Conservation (phyloP, 1,284 basidiomycete genomes). For the Sphaerobolus stellatus region DNA sequence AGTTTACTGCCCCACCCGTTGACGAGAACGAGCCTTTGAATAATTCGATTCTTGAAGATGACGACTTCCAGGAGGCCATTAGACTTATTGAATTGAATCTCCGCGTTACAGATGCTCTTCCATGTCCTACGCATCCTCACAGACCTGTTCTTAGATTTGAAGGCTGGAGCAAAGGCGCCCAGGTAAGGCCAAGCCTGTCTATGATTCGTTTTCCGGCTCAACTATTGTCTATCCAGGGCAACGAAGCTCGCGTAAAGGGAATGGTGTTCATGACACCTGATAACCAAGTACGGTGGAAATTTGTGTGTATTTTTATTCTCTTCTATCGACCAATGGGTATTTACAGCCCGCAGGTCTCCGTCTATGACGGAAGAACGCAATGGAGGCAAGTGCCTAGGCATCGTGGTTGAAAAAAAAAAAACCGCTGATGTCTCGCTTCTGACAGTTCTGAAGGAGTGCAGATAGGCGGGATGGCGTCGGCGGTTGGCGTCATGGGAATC, state of each 20-base stretch:
- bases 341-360: too few relatives aligned
- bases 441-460: constrained; percentile 60
- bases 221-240: constrained; percentile 27
- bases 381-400: constrained; percentile 59
- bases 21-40: constrained; percentile 35
- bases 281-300: constrained; percentile 58
- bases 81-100: constrained; percentile 59
- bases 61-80: constrained; percentile 59
- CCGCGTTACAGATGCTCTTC: constrained; percentile 41
- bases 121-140: constrained; percentile 18
- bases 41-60: constrained; percentile 54
- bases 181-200: background rate
- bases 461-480: constrained; percentile 59
- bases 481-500: constrained; percentile 59
- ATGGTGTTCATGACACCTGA: constrained; percentile 54
- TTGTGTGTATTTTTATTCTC: constrained; percentile 45
- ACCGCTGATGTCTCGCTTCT: background rate
- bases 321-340: constrained; percentile 35
- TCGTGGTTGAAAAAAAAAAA: constrained; percentile 24
- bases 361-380: constrained; percentile 47
- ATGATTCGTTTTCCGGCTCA: background rate
- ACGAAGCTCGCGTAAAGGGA: constrained; percentile 52
- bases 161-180: constrained; percentile 1
- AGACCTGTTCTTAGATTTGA: constrained; percentile 37
- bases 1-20: constrained; percentile 38